Evolutionary conservation across 2,329 filamentous ascomycete species (phyloP).

Genomic region (Exserohilum turcica): DNA sequence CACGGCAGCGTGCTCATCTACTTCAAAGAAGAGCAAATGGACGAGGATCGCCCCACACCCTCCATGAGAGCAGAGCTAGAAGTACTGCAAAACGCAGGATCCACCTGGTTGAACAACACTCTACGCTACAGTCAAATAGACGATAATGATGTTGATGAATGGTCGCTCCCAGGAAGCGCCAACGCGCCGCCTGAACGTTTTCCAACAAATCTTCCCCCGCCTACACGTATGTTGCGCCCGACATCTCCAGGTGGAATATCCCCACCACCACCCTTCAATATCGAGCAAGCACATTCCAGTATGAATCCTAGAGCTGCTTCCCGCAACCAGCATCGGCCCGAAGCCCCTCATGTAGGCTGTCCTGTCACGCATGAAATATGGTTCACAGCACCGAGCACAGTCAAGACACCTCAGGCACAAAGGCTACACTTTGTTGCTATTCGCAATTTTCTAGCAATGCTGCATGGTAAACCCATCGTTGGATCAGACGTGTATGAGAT

Average conservation of each 20-base stretch:
- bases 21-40: conserved; percentile 48
- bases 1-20: conserved; percentile 46
- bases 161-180: conserved; percentile 31
- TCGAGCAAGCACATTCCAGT: conserved; percentile 30
- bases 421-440: conserved; percentile 68
- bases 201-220: conserved; percentile 21
- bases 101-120: conserved; percentile 46
- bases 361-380: conserved; percentile 58
- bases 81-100: conserved; percentile 44
- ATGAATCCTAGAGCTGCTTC: conserved; percentile 22
- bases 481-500: conserved; percentile 68
- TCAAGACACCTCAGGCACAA: conserved; percentile 55
- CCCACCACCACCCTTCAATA: conserved; percentile 38
- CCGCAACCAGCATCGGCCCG: conserved; percentile 21
- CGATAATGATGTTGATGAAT: conserved; percentile 41
- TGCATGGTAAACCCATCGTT: conserved; percentile 68
- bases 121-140: conserved; percentile 45
- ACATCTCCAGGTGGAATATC: conserved; percentile 33
- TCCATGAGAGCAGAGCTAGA: conserved; percentile 44
- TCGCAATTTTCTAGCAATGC: conserved; percentile 70
- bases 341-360: conserved; percentile 10
- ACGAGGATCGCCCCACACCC: conserved; percentile 43
- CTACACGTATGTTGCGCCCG: conserved; percentile 33
- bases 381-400: conserved; percentile 62
- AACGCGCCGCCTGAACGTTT: conserved; percentile 25